Evolutionary conservation across 2,329 filamentous ascomycete species (phyloP).

Genomic region (Cercospora sp.): DNA sequence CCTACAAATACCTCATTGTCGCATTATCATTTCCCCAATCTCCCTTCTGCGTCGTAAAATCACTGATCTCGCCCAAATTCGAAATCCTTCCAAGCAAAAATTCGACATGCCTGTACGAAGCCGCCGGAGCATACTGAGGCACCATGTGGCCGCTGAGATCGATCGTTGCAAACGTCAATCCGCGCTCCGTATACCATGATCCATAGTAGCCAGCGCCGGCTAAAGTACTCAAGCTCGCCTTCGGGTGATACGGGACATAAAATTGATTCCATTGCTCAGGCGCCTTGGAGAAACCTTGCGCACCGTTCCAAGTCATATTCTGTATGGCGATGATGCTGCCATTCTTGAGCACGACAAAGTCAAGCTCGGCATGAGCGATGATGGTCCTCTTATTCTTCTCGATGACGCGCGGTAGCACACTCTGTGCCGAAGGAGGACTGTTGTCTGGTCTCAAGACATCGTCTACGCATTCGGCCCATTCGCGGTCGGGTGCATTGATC

Average conservation of each 20-base stretch:
- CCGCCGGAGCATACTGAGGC: slow-evolving; percentile 66
- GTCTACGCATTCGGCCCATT: slow-evolving; percentile 60
- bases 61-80: slow-evolving; percentile 48
- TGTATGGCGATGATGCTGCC: slow-evolving; percentile 72
- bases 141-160: slow-evolving; percentile 60
- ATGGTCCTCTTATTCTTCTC: slow-evolving; percentile 71
- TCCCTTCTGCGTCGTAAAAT: slow-evolving; percentile 41
- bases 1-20: slow-evolving; percentile 25
- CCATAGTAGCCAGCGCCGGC: slow-evolving; percentile 69
- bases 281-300: slow-evolving; percentile 64
- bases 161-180: slow-evolving; percentile 69
- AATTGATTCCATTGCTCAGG: slow-evolving; percentile 60
- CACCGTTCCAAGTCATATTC: slow-evolving; percentile 77
- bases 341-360: slow-evolving; percentile 67
- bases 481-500: slow-evolving; percentile 58
- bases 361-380: slow-evolving; percentile 69
- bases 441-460: slow-evolving; percentile 54
- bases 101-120: slow-evolving; percentile 66
- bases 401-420: slow-evolving; percentile 68
- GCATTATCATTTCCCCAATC: slow-evolving; percentile 33
- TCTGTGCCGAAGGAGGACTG: slow-evolving; percentile 56
- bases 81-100: slow-evolving; percentile 70
- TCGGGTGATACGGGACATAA: slow-evolving; percentile 65
- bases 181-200: slow-evolving; percentile 69
- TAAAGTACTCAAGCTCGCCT: slow-evolving; percentile 48